These are phyloP conservation scores for Euphrasia confusa DNA, from an alignment of 257 asterid genomes.

Conservation along the genomic window DNA sequence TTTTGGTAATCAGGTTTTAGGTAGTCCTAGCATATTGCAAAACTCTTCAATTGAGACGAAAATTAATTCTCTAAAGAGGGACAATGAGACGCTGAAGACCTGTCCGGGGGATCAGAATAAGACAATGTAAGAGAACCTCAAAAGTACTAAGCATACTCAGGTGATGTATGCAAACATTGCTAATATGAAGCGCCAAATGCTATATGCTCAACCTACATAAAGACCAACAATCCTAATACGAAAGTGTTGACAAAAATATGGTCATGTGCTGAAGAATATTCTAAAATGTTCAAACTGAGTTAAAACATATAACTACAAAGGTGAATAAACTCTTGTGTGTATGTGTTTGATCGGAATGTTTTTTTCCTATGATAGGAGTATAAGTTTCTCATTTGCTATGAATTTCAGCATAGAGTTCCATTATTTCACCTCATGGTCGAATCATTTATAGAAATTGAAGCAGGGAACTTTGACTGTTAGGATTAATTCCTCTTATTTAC, in stretches of 20 bases:
- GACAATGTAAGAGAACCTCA: too few relatives aligned
- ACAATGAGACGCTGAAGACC: conserved; percentile 29
- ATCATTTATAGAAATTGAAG: neutral
- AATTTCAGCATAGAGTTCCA: neutral
- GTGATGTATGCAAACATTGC: too few relatives aligned
- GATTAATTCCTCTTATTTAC: neutral
- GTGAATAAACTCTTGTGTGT: too few relatives aligned
- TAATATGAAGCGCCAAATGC: too few relatives aligned
- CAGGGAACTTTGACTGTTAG: neutral
- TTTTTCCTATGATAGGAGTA: neutral
- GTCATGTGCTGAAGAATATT: too few relatives aligned
- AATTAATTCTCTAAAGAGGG: conserved; percentile 23
- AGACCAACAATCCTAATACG: too few relatives aligned
- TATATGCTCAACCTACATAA: too few relatives aligned
- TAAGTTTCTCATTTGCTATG: neutral
- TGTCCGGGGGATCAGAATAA: conserved; percentile 39
- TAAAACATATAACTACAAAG: too few relatives aligned
- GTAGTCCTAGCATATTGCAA: conserved; percentile 24
- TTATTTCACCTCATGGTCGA: neutral
- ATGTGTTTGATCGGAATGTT: neutral
- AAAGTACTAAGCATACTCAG: too few relatives aligned
- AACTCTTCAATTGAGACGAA: conserved; percentile 30
- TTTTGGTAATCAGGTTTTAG: conserved; percentile 24
- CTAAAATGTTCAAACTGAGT: too few relatives aligned
- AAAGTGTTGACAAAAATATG: too few relatives aligned